Conservation (phyloP, 2,329 filamentous ascomycete genomes). For the Trichophyton rubrum region DNA sequence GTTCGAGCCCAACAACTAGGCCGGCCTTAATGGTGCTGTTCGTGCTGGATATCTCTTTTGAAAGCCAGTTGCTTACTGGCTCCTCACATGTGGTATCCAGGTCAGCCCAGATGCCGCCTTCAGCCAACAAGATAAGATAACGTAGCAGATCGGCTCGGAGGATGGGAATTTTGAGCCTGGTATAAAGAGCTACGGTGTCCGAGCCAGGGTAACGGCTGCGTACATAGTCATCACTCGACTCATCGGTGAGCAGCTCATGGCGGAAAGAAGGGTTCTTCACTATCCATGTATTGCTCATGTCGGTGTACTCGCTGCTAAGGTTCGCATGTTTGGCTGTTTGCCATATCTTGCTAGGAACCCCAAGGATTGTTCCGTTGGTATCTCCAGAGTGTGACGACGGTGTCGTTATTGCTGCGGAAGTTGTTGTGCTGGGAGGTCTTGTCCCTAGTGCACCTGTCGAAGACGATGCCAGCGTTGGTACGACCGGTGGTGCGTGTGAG, state of each 20-base stretch:
- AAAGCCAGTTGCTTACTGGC: conserved; percentile 28
- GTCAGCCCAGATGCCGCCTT: conserved; percentile 35
- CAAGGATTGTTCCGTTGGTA: conserved; percentile 2
- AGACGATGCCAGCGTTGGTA: neutral
- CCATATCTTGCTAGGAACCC: conserved; percentile 16
- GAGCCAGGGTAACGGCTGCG: conserved; percentile 23
- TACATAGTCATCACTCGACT: conserved; percentile 22
- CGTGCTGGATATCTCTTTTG: conserved; percentile 18
- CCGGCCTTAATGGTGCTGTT: conserved; percentile 13
- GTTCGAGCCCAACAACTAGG: conserved; percentile 31
- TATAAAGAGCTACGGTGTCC: conserved; percentile 28
- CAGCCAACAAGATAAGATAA: conserved; percentile 29
- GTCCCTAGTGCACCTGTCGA: neutral
- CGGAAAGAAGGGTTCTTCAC: conserved; percentile 19
- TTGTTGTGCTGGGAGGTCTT: neutral
- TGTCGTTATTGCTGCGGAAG: neutral
- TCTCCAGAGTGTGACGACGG: neutral
- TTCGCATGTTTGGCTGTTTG: conserved; percentile 16
- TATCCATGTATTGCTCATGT: conserved; percentile 17
- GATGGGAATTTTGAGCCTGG: conserved; percentile 26
- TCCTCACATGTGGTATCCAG: conserved; percentile 27
- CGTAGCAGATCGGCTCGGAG: conserved; percentile 33
- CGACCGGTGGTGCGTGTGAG: neutral
- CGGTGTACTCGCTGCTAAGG: conserved; percentile 16
- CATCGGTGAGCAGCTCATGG: conserved; percentile 23